These are phyloP conservation scores for Purshia tridentata DNA, from an alignment of 306 rosid species.

Conservation along the genomic window DNA sequence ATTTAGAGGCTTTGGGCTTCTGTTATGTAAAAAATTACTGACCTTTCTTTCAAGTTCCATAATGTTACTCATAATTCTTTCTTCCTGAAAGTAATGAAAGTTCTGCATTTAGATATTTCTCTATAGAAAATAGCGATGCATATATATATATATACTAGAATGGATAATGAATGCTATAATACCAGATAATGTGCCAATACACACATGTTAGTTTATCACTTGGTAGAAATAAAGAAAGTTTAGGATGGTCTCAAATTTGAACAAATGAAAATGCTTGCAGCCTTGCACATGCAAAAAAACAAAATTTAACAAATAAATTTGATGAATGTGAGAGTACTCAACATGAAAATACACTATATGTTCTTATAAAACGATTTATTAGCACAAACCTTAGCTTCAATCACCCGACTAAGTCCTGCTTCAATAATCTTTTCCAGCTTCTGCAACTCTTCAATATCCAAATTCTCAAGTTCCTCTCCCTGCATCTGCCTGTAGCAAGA, in stretches of 20 bases:
- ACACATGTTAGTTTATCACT: no score
- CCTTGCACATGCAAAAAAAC: no score
- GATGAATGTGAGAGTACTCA: background rate
- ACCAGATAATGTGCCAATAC: no score
- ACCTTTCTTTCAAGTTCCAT: conserved; percentile 33
- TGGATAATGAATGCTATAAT: background rate
- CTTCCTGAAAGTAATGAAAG: conserved; percentile 27
- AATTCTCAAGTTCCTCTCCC: conserved; percentile 26
- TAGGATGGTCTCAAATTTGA: no score
- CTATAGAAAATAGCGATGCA: background rate
- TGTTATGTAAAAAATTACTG: no score
- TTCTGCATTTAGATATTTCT: background rate
- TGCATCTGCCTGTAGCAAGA: no score
- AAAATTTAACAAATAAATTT: background rate
- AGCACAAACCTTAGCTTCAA: conserved; percentile 28
- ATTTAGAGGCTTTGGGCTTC: no score
- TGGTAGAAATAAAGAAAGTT: no score
- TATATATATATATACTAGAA: background rate
- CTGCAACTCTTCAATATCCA: conserved; percentile 29
- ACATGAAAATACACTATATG: no score
- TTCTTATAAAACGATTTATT: background rate
- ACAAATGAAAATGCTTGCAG: no score
- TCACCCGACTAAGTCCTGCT: conserved; percentile 33
- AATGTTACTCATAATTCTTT: conserved; percentile 26
- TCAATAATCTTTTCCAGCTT: conserved; percentile 35